Conservation (phyloP, 306 rosid genomes). For the Benincasa hispida region DNA sequence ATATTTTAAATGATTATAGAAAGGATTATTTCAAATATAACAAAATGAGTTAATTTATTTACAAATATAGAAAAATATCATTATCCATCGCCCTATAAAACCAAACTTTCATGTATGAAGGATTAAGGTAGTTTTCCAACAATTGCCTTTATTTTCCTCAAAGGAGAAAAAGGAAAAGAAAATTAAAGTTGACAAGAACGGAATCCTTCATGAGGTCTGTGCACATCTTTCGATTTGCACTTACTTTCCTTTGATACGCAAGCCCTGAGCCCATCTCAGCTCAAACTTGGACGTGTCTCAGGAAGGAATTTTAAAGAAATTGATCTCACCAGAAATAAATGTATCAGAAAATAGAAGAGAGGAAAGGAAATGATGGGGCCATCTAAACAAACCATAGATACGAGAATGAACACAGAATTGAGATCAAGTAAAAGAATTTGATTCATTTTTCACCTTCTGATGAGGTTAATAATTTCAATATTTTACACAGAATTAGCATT, state of each 20-base stretch:
- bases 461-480: not conserved
- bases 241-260: not conserved
- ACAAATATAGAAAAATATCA: too few relatives aligned
- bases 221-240: conserved; percentile 1
- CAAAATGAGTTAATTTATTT: too few relatives aligned
- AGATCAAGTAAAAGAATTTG: not conserved
- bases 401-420: not conserved
- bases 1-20: too few relatives aligned
- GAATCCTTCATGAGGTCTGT: not conserved
- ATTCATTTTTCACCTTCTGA: not conserved
- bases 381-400: not conserved
- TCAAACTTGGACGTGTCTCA: not conserved
- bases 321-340: not conserved
- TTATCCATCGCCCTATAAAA: too few relatives aligned
- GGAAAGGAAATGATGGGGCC: not conserved
- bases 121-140: not conserved
- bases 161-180: not conserved
- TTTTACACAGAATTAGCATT: not conserved
- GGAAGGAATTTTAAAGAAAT: not conserved
- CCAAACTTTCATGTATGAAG: too few relatives aligned
- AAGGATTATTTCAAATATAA: too few relatives aligned
- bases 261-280: not conserved
- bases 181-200: not conserved
- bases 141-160: not conserved
- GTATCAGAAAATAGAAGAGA: not conserved